Evolutionary conservation across 2,329 filamentous ascomycete genomes (phyloP).

Genomic region (Coniochaeta sp.): DNA sequence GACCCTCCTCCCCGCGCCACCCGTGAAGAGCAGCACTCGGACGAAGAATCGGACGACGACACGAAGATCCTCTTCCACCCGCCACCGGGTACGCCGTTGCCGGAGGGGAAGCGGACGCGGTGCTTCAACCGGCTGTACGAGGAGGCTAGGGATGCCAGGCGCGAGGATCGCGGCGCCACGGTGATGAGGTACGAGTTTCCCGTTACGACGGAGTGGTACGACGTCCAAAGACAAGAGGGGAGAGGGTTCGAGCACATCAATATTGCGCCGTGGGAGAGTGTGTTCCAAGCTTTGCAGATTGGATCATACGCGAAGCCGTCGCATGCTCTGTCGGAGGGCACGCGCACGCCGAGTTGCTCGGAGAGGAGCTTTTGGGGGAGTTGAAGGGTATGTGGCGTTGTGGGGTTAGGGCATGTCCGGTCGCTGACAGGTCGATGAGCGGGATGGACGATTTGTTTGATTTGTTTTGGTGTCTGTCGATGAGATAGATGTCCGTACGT

Average conservation of each 20-base stretch:
- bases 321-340: too few relatives aligned
- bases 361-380: too few relatives aligned
- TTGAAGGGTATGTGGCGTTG: too few relatives aligned
- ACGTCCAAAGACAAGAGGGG: constrained; percentile 35
- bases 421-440: too few relatives aligned
- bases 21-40: too few relatives aligned
- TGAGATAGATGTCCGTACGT: too few relatives aligned
- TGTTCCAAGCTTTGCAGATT: constrained; percentile 24
- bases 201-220: constrained; percentile 47
- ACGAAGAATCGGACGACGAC: constrained; percentile 16
- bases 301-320: neutral
- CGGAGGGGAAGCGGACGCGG: constrained; percentile 14
- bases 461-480: too few relatives aligned
- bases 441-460: too few relatives aligned
- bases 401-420: too few relatives aligned
- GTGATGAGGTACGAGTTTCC: constrained; percentile 33
- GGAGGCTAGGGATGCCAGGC: constrained; percentile 17
- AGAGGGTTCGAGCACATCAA: constrained; percentile 42
- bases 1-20: constrained; percentile 4
- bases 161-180: constrained; percentile 9
- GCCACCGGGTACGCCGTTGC: constrained; percentile 22
- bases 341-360: too few relatives aligned
- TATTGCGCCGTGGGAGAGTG: constrained; percentile 34
- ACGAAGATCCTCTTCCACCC: constrained; percentile 39
- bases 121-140: constrained; percentile 40